phyloP scores from a whole-genome alignment of 371 early-diverging fungal species.

The Zychaea mexicana region DNA sequence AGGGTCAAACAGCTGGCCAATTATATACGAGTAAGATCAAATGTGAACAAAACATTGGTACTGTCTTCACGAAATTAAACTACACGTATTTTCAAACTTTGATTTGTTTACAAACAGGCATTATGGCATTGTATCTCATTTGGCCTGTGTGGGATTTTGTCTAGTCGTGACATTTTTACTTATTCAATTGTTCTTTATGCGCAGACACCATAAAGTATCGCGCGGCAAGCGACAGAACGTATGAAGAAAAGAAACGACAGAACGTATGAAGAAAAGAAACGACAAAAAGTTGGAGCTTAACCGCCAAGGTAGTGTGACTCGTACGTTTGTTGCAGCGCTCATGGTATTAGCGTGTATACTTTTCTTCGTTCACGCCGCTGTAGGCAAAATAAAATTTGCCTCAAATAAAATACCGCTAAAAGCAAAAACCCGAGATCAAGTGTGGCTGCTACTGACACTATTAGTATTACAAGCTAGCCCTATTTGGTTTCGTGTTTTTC shows the following conservation, averaged over 20 bases:
- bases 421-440: too few relatives aligned
- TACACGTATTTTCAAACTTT: not conserved
- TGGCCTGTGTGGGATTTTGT: constrained; percentile 38
- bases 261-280: constrained; percentile 42
- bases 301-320: constrained; percentile 37
- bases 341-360: constrained; percentile 23
- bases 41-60: not conserved
- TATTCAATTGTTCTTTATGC: constrained; percentile 30
- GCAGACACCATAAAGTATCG: constrained; percentile 31
- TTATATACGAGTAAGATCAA: constrained; percentile 25
- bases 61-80: not conserved
- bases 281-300: constrained; percentile 33
- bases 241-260: too few relatives aligned
- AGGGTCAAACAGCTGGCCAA: constrained; percentile 44
- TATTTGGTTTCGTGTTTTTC: too few relatives aligned
- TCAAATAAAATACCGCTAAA: too few relatives aligned
- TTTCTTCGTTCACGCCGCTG: constrained; percentile 17
- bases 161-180: constrained; percentile 28
- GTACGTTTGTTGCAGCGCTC: constrained; percentile 11
- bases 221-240: constrained; percentile 28
- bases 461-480: too few relatives aligned
- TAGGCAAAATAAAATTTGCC: too few relatives aligned
- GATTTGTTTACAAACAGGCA: constrained; percentile 27
- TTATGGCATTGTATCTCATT: constrained; percentile 42
- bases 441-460: too few relatives aligned